Percentiles rank a stretch among this genome's conserved stretches.
Conservation (phyloP, 768 basidiomycete species). For the Tephrocybe sp. region DNA sequence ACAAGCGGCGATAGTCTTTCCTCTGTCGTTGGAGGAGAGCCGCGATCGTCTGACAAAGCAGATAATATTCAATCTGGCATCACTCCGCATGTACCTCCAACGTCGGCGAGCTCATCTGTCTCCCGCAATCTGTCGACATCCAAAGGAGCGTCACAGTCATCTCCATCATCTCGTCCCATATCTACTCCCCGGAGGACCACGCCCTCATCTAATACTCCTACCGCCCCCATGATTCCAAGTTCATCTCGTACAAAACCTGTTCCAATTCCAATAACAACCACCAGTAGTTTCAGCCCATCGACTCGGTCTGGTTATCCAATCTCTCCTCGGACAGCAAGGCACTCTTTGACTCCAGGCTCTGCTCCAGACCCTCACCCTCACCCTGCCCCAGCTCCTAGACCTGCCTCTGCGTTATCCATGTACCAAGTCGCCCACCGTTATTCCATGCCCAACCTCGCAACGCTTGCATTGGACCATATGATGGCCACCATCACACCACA, state of each 20-base stretch:
- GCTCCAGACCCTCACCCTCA: slow-evolving; percentile 69
- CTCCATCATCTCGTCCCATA: slow-evolving; percentile 11
- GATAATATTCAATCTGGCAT: slow-evolving; percentile 23
- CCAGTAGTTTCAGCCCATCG: slow-evolving; percentile 30
- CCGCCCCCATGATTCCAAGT: slow-evolving; percentile 19
- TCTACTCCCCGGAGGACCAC: slow-evolving; percentile 23
- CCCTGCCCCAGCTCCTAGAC: slow-evolving; percentile 56
- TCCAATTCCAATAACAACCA: slow-evolving; percentile 35
- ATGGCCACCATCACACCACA: slow-evolving; percentile 65
- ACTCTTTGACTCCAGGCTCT: slow-evolving; percentile 28
- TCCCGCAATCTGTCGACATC: slow-evolving; percentile 5
- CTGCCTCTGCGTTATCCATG: slow-evolving; percentile 71
- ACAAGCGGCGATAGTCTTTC: slow-evolving; percentile 49
- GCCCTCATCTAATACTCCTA: slow-evolving; percentile 13
- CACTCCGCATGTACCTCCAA: slow-evolving; percentile 18
- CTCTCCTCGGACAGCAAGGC: slow-evolving; percentile 44
- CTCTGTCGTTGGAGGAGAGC: slow-evolving; percentile 26
- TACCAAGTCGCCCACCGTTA: slow-evolving; percentile 81
- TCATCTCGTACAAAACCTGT: slow-evolving; percentile 38
- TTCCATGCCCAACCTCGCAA: slow-evolving; percentile 60
- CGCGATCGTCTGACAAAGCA: slow-evolving; percentile 26
- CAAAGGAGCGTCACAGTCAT: slow-evolving; percentile 3
- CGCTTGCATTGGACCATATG: slow-evolving; percentile 70
- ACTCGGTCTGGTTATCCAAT: slow-evolving; percentile 40
- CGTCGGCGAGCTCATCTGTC: slow-evolving; percentile 14